These are phyloP conservation scores for Candida adriatica DNA, from an alignment of 805 yeast species.

Conservation along the genomic window DNA sequence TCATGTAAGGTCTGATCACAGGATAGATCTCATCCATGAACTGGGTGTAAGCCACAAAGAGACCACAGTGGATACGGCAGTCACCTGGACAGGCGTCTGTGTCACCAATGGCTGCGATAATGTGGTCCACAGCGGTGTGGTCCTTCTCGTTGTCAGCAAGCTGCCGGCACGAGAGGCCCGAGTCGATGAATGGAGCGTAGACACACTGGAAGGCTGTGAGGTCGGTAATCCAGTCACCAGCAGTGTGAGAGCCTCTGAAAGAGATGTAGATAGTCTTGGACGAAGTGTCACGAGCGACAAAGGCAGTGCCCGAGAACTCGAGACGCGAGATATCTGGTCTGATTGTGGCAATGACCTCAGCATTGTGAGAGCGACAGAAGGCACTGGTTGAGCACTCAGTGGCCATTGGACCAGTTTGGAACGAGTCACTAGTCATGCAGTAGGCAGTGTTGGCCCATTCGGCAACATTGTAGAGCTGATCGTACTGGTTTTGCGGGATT, in stretches of 20 bases:
- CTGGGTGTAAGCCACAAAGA: conserved; percentile 32
- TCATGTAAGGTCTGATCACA: conserved; percentile 26
- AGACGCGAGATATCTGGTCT: conserved; percentile 18
- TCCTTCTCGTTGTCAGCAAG: background rate
- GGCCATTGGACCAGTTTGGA: background rate
- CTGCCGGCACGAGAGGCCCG: background rate
- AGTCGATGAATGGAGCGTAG: conserved; percentile 25
- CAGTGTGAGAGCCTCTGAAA: conserved; percentile 58
- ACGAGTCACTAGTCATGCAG: conserved; percentile 1
- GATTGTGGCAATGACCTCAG: conserved; percentile 4
- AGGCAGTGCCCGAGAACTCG: conserved; percentile 48
- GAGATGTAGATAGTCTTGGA: conserved; percentile 38
- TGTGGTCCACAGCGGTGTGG: conserved; percentile 1
- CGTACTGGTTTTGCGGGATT: conserved; percentile 2
- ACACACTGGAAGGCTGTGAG: conserved; percentile 37
- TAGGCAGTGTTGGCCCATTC: conserved; percentile 2
- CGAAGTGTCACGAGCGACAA: conserved; percentile 41
- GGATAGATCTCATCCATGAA: conserved; percentile 35
- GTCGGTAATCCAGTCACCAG: conserved; percentile 57
- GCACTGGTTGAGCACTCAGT: conserved; percentile 1
- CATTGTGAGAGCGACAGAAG: background rate
- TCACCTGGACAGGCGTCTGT: conserved; percentile 31
- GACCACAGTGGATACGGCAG: conserved; percentile 62
- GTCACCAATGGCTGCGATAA: conserved; percentile 5
- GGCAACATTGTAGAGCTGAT: conserved; percentile 1